A percentile compares a stretch with the other conserved stretches of the same genome.
Evolutionary conservation across 2,329 filamentous ascomycete genomes (phyloP).

Genomic region (Piedraia hortae): DNA sequence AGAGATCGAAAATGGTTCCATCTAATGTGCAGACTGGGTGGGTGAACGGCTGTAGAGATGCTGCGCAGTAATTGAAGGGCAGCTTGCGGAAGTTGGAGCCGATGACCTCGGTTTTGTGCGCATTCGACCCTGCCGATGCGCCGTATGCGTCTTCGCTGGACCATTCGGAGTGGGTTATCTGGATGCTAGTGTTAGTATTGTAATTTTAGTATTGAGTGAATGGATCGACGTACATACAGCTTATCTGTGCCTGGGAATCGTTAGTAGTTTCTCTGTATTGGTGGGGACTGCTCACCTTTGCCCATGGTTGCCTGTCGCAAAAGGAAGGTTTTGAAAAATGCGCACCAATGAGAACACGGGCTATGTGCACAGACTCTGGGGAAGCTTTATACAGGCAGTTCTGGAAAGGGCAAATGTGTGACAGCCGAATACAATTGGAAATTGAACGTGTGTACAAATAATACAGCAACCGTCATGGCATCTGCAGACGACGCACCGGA

Average conservation of each 20-base stretch:
- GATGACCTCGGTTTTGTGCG: slow-evolving; percentile 19
- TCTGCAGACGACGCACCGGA: too few species aligned
- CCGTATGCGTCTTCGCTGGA: slow-evolving; percentile 70
- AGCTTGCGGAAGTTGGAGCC: slow-evolving; percentile 56
- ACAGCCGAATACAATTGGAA: too few species aligned
- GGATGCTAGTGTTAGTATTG: slow-evolving; percentile 1
- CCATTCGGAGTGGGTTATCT: slow-evolving; percentile 97
- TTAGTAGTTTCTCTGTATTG: slow-evolving; percentile 2
- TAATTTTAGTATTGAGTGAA: neutral
- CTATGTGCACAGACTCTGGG: too few species aligned
- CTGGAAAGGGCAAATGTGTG: too few species aligned
- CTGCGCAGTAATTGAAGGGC: slow-evolving; percentile 93
- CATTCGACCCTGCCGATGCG: slow-evolving; percentile 44
- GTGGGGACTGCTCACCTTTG: slow-evolving; percentile 4
- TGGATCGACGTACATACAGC: slow-evolving; percentile 13
- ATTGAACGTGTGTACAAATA: too few species aligned
- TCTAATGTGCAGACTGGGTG: slow-evolving; percentile 74
- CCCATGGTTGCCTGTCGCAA: slow-evolving; percentile 6
- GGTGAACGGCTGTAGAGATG: slow-evolving; percentile 81
- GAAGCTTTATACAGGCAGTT: too few species aligned
- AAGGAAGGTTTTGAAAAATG: too few species aligned
- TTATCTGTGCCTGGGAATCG: slow-evolving; percentile 12
- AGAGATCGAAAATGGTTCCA: slow-evolving; percentile 83
- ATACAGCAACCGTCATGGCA: too few species aligned
- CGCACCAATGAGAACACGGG: too few species aligned